Conservation (phyloP, 805 yeast species). For the Lachancea nothofagi region DNA sequence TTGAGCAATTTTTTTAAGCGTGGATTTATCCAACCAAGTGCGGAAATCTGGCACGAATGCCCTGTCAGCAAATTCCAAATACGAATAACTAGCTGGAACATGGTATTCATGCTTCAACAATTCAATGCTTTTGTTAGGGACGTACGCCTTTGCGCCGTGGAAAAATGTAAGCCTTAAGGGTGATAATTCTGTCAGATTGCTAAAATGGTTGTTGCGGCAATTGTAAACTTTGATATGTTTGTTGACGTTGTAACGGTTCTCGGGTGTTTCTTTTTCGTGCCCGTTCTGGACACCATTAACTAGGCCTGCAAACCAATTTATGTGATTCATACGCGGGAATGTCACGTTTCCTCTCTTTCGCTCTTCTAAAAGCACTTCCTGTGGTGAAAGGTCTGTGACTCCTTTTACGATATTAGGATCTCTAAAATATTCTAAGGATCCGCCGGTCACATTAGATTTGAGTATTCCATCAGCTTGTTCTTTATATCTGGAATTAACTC, state of each 20-base stretch:
- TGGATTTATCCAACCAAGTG: constrained; percentile 42
- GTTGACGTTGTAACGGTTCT: constrained; percentile 35
- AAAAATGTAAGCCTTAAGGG: constrained; percentile 49
- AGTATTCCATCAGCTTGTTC: constrained; percentile 8
- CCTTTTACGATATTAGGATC: constrained; percentile 13
- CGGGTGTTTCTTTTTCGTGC: constrained; percentile 18
- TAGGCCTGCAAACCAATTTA: constrained; percentile 6
- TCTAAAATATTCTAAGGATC: background rate
- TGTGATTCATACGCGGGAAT: constrained; percentile 14
- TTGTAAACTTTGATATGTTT: constrained; percentile 36
- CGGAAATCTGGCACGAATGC: constrained; percentile 50
- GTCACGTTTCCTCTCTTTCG: constrained; percentile 9
- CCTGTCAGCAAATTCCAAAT: constrained; percentile 35
- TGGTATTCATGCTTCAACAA: constrained; percentile 46
- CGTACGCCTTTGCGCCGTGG: constrained; percentile 54
- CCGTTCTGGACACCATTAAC: constrained; percentile 8
- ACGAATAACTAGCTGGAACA: constrained; percentile 32
- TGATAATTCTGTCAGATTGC: constrained; percentile 41
- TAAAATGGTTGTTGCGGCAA: constrained; percentile 60
- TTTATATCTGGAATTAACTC: constrained; percentile 17
- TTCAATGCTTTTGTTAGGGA: constrained; percentile 43
- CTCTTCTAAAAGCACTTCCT: constrained; percentile 1
- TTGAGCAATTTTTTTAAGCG: constrained; percentile 10
- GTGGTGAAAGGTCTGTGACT: constrained; percentile 5
- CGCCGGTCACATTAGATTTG: constrained; percentile 2